Evolutionary conservation across 2,329 filamentous ascomycete species (phyloP), one percentile per base, ranked within the genome.

Genomic region (Ophiostoma australiae): DNA sequence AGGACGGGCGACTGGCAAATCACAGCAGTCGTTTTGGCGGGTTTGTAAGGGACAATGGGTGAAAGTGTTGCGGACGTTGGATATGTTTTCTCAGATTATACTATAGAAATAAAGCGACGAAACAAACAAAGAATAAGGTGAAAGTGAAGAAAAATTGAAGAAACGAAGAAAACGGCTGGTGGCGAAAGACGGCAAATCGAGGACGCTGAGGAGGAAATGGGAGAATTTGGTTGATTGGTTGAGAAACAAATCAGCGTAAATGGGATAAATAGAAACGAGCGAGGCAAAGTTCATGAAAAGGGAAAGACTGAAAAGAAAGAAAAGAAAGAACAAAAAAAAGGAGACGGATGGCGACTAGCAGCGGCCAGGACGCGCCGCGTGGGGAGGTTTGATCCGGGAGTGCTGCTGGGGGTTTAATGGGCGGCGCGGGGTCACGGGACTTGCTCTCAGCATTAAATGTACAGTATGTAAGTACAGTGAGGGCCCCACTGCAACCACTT

Each of bases 341-440:
- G 31, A 37, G 61, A 35, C 33, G 20, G 33, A 65, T 65, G 61
- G 13, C 58, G 58, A 37, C 61, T 65, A 33, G 3, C 31, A 63
- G 58, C 58, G 58, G 23, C 31, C 31, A 63, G 61, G 33, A 70
- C 72, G 72, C 72, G 72, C 71, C 72, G 72, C 71, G 71, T 52
- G 67, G 31, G 39, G 68, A 23, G 23, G 23, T 4, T 58, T 31
- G 44, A 5, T 48, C 17, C 44, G 44, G 61, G 52, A 48, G n/a
- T 58, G 39, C 35, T 39, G 20, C 69, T 35, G 37, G 67, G 27
- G 23, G 48, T 44, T 69, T 39, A 70, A 69, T 70, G 48, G 70
- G 39, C 33, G 65, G 73, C 73, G 73, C 73, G 73, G 70, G 58
- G 70, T 73, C 73, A 74, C 73, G 73, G 69, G 73, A 70, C 20